A percentile compares a stretch with the other conserved stretches of the same genome.
phyloP scores from a whole-genome alignment of 805 yeast species.

The Starmerella sp. region DNA sequence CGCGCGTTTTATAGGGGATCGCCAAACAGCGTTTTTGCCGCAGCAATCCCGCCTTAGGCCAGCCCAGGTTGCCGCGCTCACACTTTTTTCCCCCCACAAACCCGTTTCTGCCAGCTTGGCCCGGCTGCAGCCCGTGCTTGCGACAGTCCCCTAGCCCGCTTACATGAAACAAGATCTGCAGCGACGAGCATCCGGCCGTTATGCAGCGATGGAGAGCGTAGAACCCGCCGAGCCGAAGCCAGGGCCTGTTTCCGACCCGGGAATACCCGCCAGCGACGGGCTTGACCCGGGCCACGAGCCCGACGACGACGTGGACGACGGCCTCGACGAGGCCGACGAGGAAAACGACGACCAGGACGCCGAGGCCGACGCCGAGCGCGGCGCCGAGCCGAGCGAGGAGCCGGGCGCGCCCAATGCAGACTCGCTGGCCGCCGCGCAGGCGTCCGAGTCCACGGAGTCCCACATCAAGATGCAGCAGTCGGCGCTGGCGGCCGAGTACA shows the following conservation, averaged over 20 bases:
- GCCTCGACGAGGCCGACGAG: neutral
- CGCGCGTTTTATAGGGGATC: neutral
- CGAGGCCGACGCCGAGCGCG: neutral
- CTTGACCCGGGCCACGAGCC: neutral
- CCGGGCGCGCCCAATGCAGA: neutral
- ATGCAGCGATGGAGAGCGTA: slow-evolving; percentile 2
- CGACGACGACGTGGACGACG: neutral
- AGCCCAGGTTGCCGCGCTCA: neutral
- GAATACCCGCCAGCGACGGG: neutral
- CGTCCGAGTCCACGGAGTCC: slow-evolving; percentile 9
- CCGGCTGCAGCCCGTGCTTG: neutral
- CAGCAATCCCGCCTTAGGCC: neutral
- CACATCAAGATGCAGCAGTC: slow-evolving; percentile 14
- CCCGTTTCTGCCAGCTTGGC: neutral
- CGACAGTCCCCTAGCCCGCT: slow-evolving; percentile 5
- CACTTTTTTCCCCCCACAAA: neutral
- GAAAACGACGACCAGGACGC: slow-evolving; percentile 3
- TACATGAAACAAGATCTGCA: slow-evolving; percentile 5
- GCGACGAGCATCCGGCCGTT: neutral
- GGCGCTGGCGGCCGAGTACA: slow-evolving; percentile 17
- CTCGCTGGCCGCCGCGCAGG: neutral
- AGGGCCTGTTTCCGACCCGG: slow-evolving; percentile 1
- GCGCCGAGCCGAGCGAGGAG: slow-evolving; percentile 1
- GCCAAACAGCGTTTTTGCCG: neutral
- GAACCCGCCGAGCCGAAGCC: slow-evolving; percentile 1